Evolutionary conservation across 2,329 filamentous ascomycete genomes (phyloP), one percentile per base, ranked within the genome.

Genomic region (Zasmidium angulare): DNA sequence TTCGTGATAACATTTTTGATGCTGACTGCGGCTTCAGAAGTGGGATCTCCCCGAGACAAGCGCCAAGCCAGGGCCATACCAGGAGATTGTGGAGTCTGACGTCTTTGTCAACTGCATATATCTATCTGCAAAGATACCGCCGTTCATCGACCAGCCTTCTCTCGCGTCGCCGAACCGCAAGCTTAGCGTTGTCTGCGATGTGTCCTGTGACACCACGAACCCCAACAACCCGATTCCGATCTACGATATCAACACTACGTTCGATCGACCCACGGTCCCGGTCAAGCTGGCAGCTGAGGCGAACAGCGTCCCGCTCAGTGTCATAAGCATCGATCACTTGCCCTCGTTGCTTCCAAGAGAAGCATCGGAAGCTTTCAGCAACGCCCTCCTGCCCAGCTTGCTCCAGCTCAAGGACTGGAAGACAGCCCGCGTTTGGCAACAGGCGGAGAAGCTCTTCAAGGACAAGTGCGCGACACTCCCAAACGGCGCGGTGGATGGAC

Each of bases 261-360:
- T 97, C 73, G 85, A 87, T 72, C 86, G 90, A 72, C 93, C 93
- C n/a, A 96, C 91, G 0, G 87, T 96, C 0, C 83, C 87, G 0
- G 89, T 95, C 22, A 79, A 85, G 31, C 86, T 82, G 64, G 84
- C 78, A 70, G 77, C 81, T 56, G 78, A 79, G 55, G 83, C 86
- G 0, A 71, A 66, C 48, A 64, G 68, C n/a, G 43, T 72, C 21
- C 82, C 84, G 7, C 78, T 96, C 58, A 87, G 84, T 50, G 90
- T 97, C 67, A 96, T 97, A 76, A 89, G 86, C 74, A 95, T 96
- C 70, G 90, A 96, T 75, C 91, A 96, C 72, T 82, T 96, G 54
- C 91, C 91, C 2, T 89, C 86, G 55, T 84, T 97, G 66, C 81
- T 98, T 40, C 90, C 93, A 1, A 83, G 93, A 55, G 93, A 97